These are phyloP conservation scores for Talaromyces albobiverticillius DNA, from an alignment of 2,329 filamentous ascomycete genomes.

Conservation along the genomic window DNA sequence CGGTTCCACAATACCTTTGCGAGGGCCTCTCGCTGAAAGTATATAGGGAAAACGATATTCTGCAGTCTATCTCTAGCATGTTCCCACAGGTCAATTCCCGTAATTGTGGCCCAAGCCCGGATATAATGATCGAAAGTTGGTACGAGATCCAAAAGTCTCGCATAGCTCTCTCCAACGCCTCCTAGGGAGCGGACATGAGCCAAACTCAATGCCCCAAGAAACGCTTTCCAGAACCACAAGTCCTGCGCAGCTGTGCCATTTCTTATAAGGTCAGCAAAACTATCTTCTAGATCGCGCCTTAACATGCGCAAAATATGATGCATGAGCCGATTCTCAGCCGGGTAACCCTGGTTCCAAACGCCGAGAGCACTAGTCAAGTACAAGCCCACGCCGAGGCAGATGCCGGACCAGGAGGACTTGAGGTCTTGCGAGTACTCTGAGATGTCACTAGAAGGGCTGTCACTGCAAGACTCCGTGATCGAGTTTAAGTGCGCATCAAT, in stretches of 20 bases:
- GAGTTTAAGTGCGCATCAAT: slow-evolving; percentile 7
- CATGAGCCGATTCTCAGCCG: slow-evolving; percentile 3
- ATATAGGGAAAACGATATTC: slow-evolving; percentile 2
- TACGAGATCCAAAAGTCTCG: neutral
- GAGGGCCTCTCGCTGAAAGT: neutral
- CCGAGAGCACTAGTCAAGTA: slow-evolving; percentile 7
- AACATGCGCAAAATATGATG: neutral
- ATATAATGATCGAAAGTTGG: slow-evolving; percentile 1
- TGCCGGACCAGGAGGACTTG: slow-evolving; percentile 6
- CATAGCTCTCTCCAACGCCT: neutral
- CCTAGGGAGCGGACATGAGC: neutral
- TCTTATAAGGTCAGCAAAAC: neutral
- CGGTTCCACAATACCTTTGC: neutral
- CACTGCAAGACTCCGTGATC: neutral
- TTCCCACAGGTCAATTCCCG: neutral
- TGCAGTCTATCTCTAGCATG: neutral
- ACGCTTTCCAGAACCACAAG: slow-evolving; percentile 8
- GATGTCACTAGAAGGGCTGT: neutral
- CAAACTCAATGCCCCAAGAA: slow-evolving; percentile 7
- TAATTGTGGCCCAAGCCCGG: neutral
- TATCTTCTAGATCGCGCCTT: neutral
- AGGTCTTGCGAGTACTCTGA: neutral
- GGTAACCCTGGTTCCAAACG: slow-evolving; percentile 5
- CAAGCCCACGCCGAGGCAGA: slow-evolving; percentile 10
- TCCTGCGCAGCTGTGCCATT: neutral